Evolutionary conservation across 2,329 filamentous ascomycete species (phyloP), one percentile per base, ranked within the genome.

Genomic region (Chrysosporium queenslandicum): DNA sequence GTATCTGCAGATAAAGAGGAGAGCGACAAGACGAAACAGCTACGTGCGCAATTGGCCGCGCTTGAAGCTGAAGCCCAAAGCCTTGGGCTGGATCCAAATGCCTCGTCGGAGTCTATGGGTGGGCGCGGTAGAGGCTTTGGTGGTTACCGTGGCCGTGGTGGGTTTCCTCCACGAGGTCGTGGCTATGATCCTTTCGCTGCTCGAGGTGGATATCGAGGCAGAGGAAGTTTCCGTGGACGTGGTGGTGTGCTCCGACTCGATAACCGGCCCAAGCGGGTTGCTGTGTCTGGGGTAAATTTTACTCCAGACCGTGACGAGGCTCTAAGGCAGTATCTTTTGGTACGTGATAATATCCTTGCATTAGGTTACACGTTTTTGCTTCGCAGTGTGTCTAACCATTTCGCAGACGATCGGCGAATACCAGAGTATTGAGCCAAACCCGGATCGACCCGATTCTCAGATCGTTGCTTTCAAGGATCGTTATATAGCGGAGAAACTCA

Each of bases 221-320:
- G 71, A 47, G 70, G 69, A 48, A 64, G 60, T 6, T 64, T 63
- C 30, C 60, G 68, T 32, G 65, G 68, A 16, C 71, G 71, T 23
- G 73, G 75, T 29, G 74, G 72, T 51, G 77, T 79, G 14, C 72
- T 76, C 59, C 71, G 77, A 56, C 68, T 82, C 4, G 79, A 82
- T 60, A 81, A 81, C 58, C 69, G 79, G 23, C 77, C 79, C 2
- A 74, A 73, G 58, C 72, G 74, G 46, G 68, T 82, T 41, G 71
- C 72, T 20, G 69, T 82, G 21, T 68, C 70, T 4, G 75, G 71
- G 6, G 71, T 77, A 27, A 68, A 68, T 58, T 68, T 71, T 46
- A 70, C 72, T 50, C 67, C 71, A 1, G 69, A 72, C 23, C 72
- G 72, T 58, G 79, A 82, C 53, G 78, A 80, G 59, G 73, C 75